Conservation (phyloP, 345 rosid species). For the Sisymbrium irio region DNA sequence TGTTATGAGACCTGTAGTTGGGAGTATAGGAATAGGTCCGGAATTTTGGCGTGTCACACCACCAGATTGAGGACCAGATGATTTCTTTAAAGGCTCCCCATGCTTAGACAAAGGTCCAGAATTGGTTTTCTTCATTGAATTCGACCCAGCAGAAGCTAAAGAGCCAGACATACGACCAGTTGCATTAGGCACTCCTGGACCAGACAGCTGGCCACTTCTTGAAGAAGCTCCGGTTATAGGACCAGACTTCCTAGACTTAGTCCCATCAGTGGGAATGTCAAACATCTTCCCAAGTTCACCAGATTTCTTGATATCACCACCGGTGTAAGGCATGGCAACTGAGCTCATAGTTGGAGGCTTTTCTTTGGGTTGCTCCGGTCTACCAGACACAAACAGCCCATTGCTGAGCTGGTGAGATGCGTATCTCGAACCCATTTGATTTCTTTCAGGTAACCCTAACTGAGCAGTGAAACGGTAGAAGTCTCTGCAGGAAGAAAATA, state of each 20-base stretch:
- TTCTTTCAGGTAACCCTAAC: constrained; percentile 16
- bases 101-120: constrained; percentile 95
- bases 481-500: too few species aligned
- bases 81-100: constrained; percentile 88
- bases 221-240: constrained; percentile 78
- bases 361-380: constrained; percentile 97
- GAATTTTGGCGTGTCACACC: constrained; percentile 92
- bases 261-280: constrained; percentile 84
- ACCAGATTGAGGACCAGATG: constrained; percentile 99
- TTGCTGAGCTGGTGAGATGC: constrained; percentile 97
- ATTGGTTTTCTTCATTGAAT: constrained; percentile 83
- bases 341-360: constrained; percentile 92
- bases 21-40: constrained; percentile 87
- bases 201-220: constrained; percentile 84
- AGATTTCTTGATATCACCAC: constrained; percentile 95
- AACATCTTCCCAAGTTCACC: constrained; percentile 99
- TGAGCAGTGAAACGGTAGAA: too few species aligned
- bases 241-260: constrained; percentile 95
- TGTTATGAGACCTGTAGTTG: constrained; percentile 94
- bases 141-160: constrained; percentile 63
- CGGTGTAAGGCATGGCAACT: constrained; percentile 89
- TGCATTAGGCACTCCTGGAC: constrained; percentile 69
- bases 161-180: constrained; percentile 82
- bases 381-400: constrained; percentile 95
- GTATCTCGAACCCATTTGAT: constrained; percentile 86